Base-by-base conservation (phyloP, 2,329 filamentous ascomycete genomes). In the Fusarium penzigii region DNA sequence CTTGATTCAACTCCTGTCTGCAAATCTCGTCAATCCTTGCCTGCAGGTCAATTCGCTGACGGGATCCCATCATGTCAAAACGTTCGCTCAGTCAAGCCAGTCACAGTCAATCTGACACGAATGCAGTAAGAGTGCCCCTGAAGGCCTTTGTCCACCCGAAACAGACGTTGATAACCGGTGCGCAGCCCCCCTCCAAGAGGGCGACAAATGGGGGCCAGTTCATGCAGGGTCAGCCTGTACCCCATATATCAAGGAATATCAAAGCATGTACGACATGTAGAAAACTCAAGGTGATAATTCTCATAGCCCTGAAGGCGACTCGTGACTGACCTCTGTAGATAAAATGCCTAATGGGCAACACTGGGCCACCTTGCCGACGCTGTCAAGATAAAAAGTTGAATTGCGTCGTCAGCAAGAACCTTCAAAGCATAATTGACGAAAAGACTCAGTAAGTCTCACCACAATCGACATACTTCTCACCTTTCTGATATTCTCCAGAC, bases 391-490 rank as follows among this genome's bases (percentile, higher is more conserved):
- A 66, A 29, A 67, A 65, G 36, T 55, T 73, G 11, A 61, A 61
- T 2, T 73, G 71, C 36, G 66, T 71, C 0, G 46, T 73, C n/a
- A 70, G 70, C 52, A 72, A 72, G 63, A 72, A 68, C 44, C 56
- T 73, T 8, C 71, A 73, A 56, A 72, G 64, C 20, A 65, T 73
- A 39, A 71, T 73, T 29, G 69, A 70, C 44, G 71, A 72, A 52
- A 67, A 69, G 48, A 65, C 67, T 29, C 67, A 69, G 68, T 71
- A 53, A 48, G 61, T 57, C 25, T 11, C 5, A 3, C 36, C 14
- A 25, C 8, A 7, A 2, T 12, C 17, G 20, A 17, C 14, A 5
- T 1, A n/a, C 6, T 38, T 17, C 11, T n/a, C n/a, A 17, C 20
- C 7, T 25, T 5, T 29, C 20, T 46, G 11, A 36, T 29, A 7